Conservation (phyloP, 306 rosid species). For the Lablab purpureus region DNA sequence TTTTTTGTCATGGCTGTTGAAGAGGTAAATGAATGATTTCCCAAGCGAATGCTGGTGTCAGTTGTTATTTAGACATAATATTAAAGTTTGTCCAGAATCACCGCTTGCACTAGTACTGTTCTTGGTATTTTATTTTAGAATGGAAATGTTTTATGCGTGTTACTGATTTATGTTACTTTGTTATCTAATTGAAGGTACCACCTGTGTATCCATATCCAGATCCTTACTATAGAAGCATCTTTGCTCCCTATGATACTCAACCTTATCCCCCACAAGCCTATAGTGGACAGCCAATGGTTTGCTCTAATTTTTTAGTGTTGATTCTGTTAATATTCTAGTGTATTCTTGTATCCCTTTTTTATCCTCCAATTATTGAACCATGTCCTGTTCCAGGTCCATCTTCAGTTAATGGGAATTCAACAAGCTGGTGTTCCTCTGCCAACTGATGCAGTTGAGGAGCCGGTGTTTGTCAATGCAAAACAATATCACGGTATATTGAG, state of each 20-base stretch:
- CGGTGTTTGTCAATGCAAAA: slow-evolving; percentile 94
- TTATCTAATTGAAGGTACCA: slow-evolving; percentile 64
- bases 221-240: slow-evolving; percentile 91
- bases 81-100: slow-evolving; percentile 2
- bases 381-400: slow-evolving; percentile 68
- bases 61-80: slow-evolving; percentile 25
- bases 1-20: slow-evolving; percentile 6
- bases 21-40: slow-evolving; percentile 6
- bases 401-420: slow-evolving; percentile 95
- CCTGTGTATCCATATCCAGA: slow-evolving; percentile 82
- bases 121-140: slow-evolving; percentile 11
- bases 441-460: slow-evolving; percentile 92
- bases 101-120: slow-evolving; percentile 16
- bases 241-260: slow-evolving; percentile 81
- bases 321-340: not conserved
- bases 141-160: slow-evolving; percentile 4
- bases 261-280: slow-evolving; percentile 78
- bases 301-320: slow-evolving; percentile 22
- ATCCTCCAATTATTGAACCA: slow-evolving; percentile 9
- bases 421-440: slow-evolving; percentile 96
- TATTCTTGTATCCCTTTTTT: slow-evolving; percentile 15
- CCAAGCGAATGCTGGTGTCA: slow-evolving; percentile 4
- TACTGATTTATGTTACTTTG: slow-evolving; percentile 33
- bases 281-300: slow-evolving; percentile 86
- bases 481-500: slow-evolving; percentile 96